phyloP scores from a whole-genome alignment of 208 protist genomes.

The Leishmania guyanensis region DNA sequence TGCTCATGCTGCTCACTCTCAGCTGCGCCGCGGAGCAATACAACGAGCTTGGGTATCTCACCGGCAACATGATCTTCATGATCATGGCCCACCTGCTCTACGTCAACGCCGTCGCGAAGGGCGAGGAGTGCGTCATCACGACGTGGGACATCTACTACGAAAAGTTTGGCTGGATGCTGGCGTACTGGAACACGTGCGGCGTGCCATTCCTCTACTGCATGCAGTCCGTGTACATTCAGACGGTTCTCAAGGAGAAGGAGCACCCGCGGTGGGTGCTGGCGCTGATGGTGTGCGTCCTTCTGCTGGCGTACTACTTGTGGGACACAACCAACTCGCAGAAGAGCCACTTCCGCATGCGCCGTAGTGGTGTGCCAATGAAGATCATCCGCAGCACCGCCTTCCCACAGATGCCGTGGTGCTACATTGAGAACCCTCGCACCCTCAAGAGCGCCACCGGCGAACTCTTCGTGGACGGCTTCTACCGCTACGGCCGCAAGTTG shows the following conservation, averaged over 20 bases:
- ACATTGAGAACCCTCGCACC: conserved; percentile 89
- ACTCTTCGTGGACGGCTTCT: conserved; percentile 95
- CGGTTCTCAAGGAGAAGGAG: conserved; percentile 63
- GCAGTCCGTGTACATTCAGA: conserved; percentile 90
- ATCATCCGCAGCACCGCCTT: conserved; percentile 86
- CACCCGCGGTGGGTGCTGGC: conserved; percentile 62
- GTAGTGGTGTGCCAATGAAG: conserved; percentile 65
- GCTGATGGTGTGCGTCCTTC: conserved; percentile 75
- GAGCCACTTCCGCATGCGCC: conserved; percentile 92
- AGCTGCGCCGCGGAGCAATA: conserved; percentile 90
- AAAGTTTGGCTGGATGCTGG: conserved; percentile 95
- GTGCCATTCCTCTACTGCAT: conserved; percentile 96
- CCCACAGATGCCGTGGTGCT: conserved; percentile 93
- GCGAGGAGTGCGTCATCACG: conserved; percentile 93
- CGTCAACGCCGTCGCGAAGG: conserved; percentile 94
- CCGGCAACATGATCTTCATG: conserved; percentile 91
- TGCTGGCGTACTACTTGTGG: conserved; percentile 92
- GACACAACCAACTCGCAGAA: conserved; percentile 95
- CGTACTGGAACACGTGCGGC: conserved; percentile 96
- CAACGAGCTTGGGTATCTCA: conserved; percentile 77
- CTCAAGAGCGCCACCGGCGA: conserved; percentile 86
- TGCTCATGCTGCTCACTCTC: conserved; percentile 93
- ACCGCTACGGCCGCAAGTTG: conserved; percentile 92
- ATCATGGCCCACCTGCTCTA: conserved; percentile 94
- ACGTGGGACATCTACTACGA: conserved; percentile 97